These are phyloP conservation scores for Hymenoscyphus fraxineus DNA, from an alignment of 2,329 filamentous ascomycete genomes.

Conservation along the genomic window DNA sequence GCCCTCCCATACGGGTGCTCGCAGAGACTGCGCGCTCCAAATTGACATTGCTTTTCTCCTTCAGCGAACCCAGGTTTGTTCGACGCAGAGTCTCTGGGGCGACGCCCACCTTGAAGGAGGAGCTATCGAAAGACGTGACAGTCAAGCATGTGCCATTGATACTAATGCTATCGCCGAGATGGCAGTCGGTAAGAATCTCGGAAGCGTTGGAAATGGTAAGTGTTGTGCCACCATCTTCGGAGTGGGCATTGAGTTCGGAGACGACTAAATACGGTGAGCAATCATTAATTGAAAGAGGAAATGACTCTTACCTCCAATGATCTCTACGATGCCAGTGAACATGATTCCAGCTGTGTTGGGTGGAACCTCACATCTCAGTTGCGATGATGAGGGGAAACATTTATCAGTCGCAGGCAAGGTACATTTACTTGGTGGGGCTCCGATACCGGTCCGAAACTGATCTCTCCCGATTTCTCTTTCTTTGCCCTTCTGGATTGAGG, in stretches of 20 bases:
- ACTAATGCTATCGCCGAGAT: slow-evolving; percentile 88
- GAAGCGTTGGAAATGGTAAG: slow-evolving; percentile 74
- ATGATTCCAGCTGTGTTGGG: slow-evolving; percentile 46
- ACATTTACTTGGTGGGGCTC: not conserved
- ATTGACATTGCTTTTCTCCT: slow-evolving; percentile 69
- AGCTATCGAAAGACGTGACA: slow-evolving; percentile 65
- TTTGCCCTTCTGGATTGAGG: too few relatives aligned
- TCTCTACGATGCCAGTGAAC: slow-evolving; percentile 95
- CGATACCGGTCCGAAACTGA: too few relatives aligned
- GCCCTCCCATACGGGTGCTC: slow-evolving; percentile 92
- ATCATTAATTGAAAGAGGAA: slow-evolving; percentile 9
- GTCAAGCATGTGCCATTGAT: slow-evolving; percentile 97
- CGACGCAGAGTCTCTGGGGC: slow-evolving; percentile 93
- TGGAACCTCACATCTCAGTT: not conserved
- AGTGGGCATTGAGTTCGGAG: slow-evolving; percentile 73
- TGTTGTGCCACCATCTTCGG: slow-evolving; percentile 82
- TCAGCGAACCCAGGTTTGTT: slow-evolving; percentile 83
- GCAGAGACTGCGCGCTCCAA: slow-evolving; percentile 90
- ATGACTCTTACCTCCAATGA: slow-evolving; percentile 67
- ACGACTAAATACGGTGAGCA: slow-evolving; percentile 57
- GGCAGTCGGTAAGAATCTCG: slow-evolving; percentile 74
- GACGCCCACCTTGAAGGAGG: slow-evolving; percentile 82
- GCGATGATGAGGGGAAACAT: not conserved
- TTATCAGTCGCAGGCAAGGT: not conserved
- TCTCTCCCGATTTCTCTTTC: too few relatives aligned